Base-by-base conservation (phyloP, 192 early-diverging fungal genomes). In the Coemansia sp. region DNA sequence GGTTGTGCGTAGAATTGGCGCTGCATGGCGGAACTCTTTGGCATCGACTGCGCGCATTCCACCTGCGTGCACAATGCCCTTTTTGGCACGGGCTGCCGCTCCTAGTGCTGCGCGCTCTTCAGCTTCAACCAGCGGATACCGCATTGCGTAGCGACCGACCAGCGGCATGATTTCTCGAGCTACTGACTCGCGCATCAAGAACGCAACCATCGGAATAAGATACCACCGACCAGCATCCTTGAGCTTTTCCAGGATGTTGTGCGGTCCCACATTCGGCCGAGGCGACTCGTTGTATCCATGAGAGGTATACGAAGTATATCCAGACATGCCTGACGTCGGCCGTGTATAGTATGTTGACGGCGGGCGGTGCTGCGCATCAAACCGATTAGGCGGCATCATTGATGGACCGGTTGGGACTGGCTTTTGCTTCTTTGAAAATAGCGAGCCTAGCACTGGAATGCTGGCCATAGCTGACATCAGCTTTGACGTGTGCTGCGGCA, bases 111-210 rank as follows among this genome's bases (percentile, higher is more conserved):
- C 73, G 0, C 50, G 29, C 53, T 78, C 75, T 12, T 73, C 68
- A 2, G 69, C 62, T 32, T 81, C 78, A 3, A 81, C 66, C 49
- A 81, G 45, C 27, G 78, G 78, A 43, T 81, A 81, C 29, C 50
- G 61, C 19, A 73, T 41, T 7, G 78, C 78, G 23, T 81, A 81
- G 3, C 78, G 66, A 1, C 78, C 78, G 0, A 75, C 59, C 19
- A 81, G 57, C 11, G 78, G 73, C 37, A 11, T 32, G 26, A 75
- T 48, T 9, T 61, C 56, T 5, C 65, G 47, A 3, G 48, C 16
- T 0, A 57, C 52, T 6, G 67, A 55, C 45, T 74, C 62, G 49
- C 77, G 71, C 32, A 74, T 49, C 20, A 74, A 43, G 32, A 51
- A 57, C 12, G 68, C 57, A 29, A 71, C 11, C 1, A 74, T 12